Base-by-base conservation (phyloP, 2,329 filamentous ascomycete species). In the Aspergillus uvarum region DNA sequence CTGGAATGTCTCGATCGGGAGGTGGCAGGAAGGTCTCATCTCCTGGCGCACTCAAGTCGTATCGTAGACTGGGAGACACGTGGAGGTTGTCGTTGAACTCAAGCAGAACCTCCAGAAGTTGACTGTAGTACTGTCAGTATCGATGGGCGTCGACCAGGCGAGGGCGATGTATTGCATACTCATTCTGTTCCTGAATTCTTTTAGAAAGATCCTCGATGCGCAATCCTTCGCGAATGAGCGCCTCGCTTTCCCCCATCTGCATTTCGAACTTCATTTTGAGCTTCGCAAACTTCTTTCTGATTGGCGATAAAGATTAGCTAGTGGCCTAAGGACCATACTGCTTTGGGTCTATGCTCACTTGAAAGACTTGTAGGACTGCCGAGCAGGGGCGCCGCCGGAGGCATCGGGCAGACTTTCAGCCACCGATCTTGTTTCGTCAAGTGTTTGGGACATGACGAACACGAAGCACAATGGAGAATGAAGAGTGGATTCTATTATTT, bases 11-110 rank as follows among this genome's bases (percentile, higher is more conserved):
- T 24, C 75, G 64, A 58, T 82, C 78, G 16, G 80, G 75, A 11
- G 78, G 74, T 3, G 80, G 76, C 60, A 85, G 82, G 51, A 79
- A 77, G 55, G 80, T 75, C 7, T 84, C 74, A 53, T 78, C 71
- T 50, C 68, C 72, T 3, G 75, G 71, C 38, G 75, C 68, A 59
- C 80, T 81, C 59, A 97, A 79, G 70, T 94, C 88, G 78, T 92
- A 89, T 68, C 90, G 89, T 69, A 89, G 86, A 59, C 88, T 83
- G 29, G 86, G 80, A 11, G 91, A 87, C 49, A 98, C 87, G 73
- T 95, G 90, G 21, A 89, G 82, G 48, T 87, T 90, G 54, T 90
- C 87, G 78, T 99, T 99, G 78, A 97, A 85, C 71, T 97, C 93
- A 63, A 96, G 83, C 35, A 98, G 85, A 11, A 97, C 80, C 68